Percentiles rank a stretch among this genome's conserved stretches.
Conservation (phyloP, 2,329 filamentous ascomycete genomes). For the Dothidotthia symphoricarpi region DNA sequence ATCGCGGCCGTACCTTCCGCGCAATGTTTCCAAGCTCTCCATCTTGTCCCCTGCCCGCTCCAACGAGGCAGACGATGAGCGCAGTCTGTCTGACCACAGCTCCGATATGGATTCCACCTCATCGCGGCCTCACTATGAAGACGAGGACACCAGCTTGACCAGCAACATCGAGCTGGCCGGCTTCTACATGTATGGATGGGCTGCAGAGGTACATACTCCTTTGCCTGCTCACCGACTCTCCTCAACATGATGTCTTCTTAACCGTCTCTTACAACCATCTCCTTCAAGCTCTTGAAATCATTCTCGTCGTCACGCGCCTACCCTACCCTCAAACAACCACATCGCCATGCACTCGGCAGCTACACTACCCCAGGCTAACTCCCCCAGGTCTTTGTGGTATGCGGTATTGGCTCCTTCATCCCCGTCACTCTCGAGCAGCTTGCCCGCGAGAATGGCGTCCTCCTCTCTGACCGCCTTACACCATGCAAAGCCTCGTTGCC, state of each 20-base stretch:
- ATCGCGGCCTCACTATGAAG: constrained; percentile 61
- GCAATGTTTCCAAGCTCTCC: constrained; percentile 39
- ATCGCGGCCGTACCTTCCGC: constrained; percentile 25
- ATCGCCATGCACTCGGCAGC: not conserved
- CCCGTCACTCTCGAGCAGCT: constrained; percentile 93
- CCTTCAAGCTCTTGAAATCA: not conserved
- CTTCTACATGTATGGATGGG: constrained; percentile 97
- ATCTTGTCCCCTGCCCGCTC: constrained; percentile 37
- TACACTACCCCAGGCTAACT: constrained; percentile 6
- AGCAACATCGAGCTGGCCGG: constrained; percentile 83
- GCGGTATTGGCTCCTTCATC: constrained; percentile 82
- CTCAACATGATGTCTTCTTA: too few relatives aligned
- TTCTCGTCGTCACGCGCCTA: too few relatives aligned
- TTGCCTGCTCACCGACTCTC: not conserved
- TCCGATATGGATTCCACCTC: constrained; percentile 37
- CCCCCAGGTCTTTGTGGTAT: constrained; percentile 77
- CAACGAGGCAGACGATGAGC: constrained; percentile 48
- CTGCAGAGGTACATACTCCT: constrained; percentile 62
- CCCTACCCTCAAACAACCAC: too few relatives aligned
- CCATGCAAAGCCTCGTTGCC: constrained; percentile 70
- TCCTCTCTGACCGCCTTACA: constrained; percentile 71
- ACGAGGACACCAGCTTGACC: constrained; percentile 85
- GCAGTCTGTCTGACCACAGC: constrained; percentile 33
- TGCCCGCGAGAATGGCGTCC: constrained; percentile 85
- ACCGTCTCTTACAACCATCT: not conserved